phyloP scores from a whole-genome alignment of 2,329 filamentous ascomycete genomes.

The Stagonosporopsis tanaceti region DNA sequence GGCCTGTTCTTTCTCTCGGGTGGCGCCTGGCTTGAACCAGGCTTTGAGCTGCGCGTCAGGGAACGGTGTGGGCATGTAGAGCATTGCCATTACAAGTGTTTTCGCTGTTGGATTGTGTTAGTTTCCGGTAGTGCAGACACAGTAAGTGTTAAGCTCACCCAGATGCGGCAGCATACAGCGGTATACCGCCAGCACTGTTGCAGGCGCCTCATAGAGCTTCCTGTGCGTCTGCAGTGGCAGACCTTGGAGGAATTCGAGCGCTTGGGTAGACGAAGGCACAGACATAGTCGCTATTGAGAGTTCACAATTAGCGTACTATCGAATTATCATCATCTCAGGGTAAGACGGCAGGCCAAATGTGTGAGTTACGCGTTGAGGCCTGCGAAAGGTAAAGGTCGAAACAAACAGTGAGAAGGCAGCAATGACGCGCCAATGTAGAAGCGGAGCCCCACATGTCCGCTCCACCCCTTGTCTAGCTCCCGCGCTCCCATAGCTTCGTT shows the following conservation, averaged over 20 bases:
- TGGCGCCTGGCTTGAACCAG: constrained; percentile 78
- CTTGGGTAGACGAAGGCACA: constrained; percentile 64
- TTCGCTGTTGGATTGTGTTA: constrained; percentile 69
- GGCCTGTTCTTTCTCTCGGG: constrained; percentile 82
- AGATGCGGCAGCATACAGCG: constrained; percentile 95
- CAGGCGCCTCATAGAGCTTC: constrained; percentile 94
- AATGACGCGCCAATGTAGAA: constrained; percentile 33
- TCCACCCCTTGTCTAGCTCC: constrained; percentile 32
- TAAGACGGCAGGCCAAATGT: constrained; percentile 20
- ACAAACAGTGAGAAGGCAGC: neutral
- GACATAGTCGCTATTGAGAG: constrained; percentile 57
- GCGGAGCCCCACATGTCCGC: constrained; percentile 25
- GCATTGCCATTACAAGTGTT: constrained; percentile 91
- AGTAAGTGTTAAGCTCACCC: constrained; percentile 60
- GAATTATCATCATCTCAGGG: constrained; percentile 43
- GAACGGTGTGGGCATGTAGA: constrained; percentile 87
- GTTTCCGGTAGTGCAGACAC: neutral
- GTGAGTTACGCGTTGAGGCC: constrained; percentile 24
- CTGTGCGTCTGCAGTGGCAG: constrained; percentile 89
- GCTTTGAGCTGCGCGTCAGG: constrained; percentile 80
- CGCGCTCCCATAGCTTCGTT: constrained; percentile 21
- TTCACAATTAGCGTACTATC: constrained; percentile 28
- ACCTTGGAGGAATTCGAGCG: constrained; percentile 91
- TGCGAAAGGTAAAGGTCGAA: constrained; percentile 23
- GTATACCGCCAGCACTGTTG: constrained; percentile 93